A percentile compares a stretch with the other conserved stretches of the same genome.
phyloP scores from a whole-genome alignment of 192 early-diverging fungal species.

The Backusella tuberculispora region DNA sequence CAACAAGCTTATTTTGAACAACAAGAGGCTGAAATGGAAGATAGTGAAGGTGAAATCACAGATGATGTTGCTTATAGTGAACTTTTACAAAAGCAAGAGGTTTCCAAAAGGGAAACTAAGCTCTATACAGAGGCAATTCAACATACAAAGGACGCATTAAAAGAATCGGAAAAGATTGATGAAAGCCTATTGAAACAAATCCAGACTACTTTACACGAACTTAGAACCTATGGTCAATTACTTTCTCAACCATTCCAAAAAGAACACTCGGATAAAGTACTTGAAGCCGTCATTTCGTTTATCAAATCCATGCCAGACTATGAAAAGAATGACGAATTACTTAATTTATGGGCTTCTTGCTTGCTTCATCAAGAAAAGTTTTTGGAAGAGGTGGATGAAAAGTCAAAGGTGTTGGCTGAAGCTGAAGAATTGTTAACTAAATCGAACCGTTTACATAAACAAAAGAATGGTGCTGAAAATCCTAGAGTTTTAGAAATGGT shows the following conservation, averaged over 20 bases:
- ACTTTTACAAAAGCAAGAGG: constrained; percentile 22
- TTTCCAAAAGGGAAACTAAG: constrained; percentile 28
- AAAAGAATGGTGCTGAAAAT: constrained; percentile 1
- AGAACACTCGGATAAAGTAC: neutral
- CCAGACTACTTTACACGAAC: neutral
- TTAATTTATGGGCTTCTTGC: constrained; percentile 28
- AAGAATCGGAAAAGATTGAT: neutral
- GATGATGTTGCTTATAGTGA: constrained; percentile 29
- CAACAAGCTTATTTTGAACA: constrained; percentile 20
- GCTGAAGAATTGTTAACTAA: neutral
- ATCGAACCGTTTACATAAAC: neutral
- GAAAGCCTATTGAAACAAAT: constrained; percentile 14
- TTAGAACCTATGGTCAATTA: constrained; percentile 28
- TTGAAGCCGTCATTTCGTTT: neutral
- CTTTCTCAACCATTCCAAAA: constrained; percentile 26
- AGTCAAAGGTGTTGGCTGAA: neutral
- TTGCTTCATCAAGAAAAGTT: constrained; percentile 31
- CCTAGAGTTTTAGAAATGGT: constrained; percentile 28
- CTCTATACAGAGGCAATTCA: constrained; percentile 26
- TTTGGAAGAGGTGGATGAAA: constrained; percentile 2
- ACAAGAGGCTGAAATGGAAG: constrained; percentile 16
- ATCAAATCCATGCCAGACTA: constrained; percentile 1
- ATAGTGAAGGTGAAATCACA: constrained; percentile 12
- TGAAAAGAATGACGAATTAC: constrained; percentile 20
- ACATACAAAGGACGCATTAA: neutral